Conservation (phyloP, 768 basidiomycete genomes). For the Albatrellus ellisii region DNA sequence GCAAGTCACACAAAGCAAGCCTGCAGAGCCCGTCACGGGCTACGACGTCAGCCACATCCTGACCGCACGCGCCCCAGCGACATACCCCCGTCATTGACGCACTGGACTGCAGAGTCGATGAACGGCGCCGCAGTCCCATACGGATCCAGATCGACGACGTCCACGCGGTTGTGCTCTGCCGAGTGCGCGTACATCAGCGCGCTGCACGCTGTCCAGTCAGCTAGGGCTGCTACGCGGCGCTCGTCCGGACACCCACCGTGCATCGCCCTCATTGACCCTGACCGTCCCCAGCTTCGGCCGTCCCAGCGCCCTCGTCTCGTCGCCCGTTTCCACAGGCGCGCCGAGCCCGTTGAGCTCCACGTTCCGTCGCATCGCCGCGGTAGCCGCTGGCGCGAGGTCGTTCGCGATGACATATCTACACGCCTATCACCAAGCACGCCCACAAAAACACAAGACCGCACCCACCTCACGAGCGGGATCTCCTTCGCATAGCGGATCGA, state of each 20-base stretch:
- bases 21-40: slow-evolving; percentile 25
- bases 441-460: background rate
- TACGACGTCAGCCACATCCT: too few relatives aligned
- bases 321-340: too few relatives aligned
- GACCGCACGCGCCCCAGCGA: too few relatives aligned
- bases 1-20: slow-evolving; percentile 89
- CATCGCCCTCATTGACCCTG: slow-evolving; percentile 84
- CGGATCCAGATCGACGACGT: slow-evolving; percentile 95
- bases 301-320: too few relatives aligned
- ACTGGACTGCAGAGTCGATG: slow-evolving; percentile 88
- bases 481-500: slow-evolving; percentile 97
- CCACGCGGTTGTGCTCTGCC: slow-evolving; percentile 58
- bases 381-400: slow-evolving; percentile 75
- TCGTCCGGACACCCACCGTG: slow-evolving; percentile 49
- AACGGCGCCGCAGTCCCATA: slow-evolving; percentile 97
- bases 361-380: slow-evolving; percentile 78
- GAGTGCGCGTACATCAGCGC: slow-evolving; percentile 87
- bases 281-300: slow-evolving; percentile 36
- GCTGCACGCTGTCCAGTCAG: slow-evolving; percentile 25
- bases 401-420: slow-evolving; percentile 86
- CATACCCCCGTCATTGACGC: slow-evolving; percentile 76
- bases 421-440: background rate
- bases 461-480: slow-evolving; percentile 81
- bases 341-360: slow-evolving; percentile 69
- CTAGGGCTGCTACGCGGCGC: background rate